Conservation (phyloP, 139 green algal species). For the Chloropicon primus region DNA sequence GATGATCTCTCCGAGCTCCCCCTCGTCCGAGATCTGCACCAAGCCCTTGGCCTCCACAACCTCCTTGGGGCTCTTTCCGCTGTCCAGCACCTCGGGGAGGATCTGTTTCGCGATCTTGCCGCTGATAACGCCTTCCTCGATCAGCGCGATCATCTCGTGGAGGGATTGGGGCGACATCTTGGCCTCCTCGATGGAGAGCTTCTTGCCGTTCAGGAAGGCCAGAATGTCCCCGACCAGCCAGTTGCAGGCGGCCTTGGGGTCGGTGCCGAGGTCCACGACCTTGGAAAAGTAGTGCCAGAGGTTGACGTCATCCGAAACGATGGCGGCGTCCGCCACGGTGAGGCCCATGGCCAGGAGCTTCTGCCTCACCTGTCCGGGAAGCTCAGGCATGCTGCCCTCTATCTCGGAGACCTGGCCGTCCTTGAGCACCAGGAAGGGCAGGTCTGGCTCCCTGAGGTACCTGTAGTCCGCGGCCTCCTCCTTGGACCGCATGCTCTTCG, state of each 20-base stretch:
- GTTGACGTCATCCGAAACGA: constrained; percentile 66
- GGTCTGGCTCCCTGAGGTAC: constrained; percentile 96
- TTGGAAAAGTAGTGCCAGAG: constrained; percentile 60
- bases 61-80: constrained; percentile 3
- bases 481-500: constrained; percentile 75
- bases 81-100: constrained; percentile 42
- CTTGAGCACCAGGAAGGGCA: constrained; percentile 53
- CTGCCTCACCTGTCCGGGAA: constrained; percentile 55
- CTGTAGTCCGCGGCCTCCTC: constrained; percentile 94
- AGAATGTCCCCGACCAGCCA: background rate
- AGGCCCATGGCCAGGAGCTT: constrained; percentile 54
- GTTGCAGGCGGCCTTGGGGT: constrained; percentile 56
- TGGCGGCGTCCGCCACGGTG: constrained; percentile 45
- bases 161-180: constrained; percentile 26
- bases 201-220: background rate
- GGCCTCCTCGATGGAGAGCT: background rate
- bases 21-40: constrained; percentile 59
- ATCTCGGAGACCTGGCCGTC: constrained; percentile 14
- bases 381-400: constrained; percentile 58
- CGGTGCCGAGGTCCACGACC: constrained; percentile 32
- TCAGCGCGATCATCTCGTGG: constrained; percentile 81
- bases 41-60: constrained; percentile 26
- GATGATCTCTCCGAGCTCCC: constrained; percentile 56
- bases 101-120: constrained; percentile 97
- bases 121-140: constrained; percentile 74